Conservation (phyloP, 495 filamentous ascomycete genomes). For the Xylaria sp. region DNA sequence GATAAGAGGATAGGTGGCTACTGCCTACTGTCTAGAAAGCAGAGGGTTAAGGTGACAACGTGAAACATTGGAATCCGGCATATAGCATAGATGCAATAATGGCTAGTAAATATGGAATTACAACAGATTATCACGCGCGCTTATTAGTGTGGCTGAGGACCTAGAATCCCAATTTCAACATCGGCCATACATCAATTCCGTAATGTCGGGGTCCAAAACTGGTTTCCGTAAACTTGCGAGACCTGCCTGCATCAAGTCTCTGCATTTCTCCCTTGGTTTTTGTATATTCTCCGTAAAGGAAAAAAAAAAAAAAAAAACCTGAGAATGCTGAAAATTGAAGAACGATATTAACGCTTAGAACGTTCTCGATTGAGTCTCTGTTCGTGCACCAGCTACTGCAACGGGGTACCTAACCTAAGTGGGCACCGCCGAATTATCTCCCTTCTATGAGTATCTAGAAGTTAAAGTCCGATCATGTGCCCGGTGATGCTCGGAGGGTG, state of each 20-base stretch:
- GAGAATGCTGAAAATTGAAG: too few relatives aligned
- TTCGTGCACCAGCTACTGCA: too few relatives aligned
- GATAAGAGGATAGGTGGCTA: background rate
- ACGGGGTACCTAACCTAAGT: background rate
- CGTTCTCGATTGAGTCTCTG: too few relatives aligned
- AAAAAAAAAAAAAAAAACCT: too few relatives aligned
- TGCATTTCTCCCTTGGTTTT: too few relatives aligned
- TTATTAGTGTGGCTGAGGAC: constrained; percentile 2
- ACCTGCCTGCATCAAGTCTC: too few relatives aligned
- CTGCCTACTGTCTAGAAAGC: background rate
- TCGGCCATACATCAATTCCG: background rate
- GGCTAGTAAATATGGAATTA: background rate
- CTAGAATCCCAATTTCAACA: too few relatives aligned
- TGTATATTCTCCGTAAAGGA: too few relatives aligned
- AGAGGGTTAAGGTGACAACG: background rate
- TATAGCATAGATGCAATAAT: background rate
- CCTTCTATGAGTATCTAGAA: background rate
- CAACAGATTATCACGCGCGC: background rate
- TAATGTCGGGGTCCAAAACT: too few relatives aligned
- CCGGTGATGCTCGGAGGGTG: background rate
- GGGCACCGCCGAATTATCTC: background rate
- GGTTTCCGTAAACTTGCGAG: too few relatives aligned
- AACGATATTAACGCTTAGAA: too few relatives aligned
- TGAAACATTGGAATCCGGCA: background rate
- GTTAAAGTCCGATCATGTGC: constrained; percentile 1